These are phyloP conservation scores for Luvunga scandens DNA, from an alignment of 345 rosid species.

Conservation along the genomic window DNA sequence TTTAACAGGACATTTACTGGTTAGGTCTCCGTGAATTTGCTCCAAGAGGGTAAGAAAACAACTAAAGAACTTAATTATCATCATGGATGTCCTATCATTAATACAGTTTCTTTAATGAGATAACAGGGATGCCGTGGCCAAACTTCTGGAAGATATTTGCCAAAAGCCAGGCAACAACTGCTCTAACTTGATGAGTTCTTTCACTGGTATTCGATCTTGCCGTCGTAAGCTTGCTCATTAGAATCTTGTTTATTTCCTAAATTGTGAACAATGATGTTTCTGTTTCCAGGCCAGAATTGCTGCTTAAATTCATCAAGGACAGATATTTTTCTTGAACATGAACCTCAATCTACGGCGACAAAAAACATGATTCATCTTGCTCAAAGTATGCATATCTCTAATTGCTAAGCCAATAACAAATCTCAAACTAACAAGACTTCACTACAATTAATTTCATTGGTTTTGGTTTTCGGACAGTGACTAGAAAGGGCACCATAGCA, in stretches of 20 bases:
- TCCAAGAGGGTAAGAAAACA: conserved; percentile 37
- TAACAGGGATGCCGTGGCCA: conserved; percentile 31
- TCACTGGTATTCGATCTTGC: conserved; percentile 37
- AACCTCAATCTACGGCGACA: conserved; percentile 48
- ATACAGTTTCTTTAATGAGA: neutral
- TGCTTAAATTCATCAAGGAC: conserved; percentile 42
- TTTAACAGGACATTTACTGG: conserved; percentile 22
- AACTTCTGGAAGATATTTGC: conserved; percentile 38
- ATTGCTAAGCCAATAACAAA: neutral
- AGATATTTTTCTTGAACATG: conserved; percentile 37
- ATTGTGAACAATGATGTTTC: no score
- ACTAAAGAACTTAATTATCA: neutral
- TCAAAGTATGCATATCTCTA: conserved; percentile 41
- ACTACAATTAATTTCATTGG: neutral
- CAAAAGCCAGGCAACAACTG: conserved; percentile 33
- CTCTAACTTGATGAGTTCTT: conserved; percentile 33
- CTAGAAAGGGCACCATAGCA: conserved; percentile 40
- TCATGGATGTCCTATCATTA: neutral
- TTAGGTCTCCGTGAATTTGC: conserved; percentile 42
- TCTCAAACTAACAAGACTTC: neutral
- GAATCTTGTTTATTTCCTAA: neutral
- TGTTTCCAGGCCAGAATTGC: conserved; percentile 48
- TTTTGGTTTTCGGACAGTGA: conserved; percentile 27
- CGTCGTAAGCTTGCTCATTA: neutral
- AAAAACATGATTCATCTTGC: conserved; percentile 63